Evolutionary conservation across 805 yeast genomes (phyloP).

Genomic region (Starmerella floricola): DNA sequence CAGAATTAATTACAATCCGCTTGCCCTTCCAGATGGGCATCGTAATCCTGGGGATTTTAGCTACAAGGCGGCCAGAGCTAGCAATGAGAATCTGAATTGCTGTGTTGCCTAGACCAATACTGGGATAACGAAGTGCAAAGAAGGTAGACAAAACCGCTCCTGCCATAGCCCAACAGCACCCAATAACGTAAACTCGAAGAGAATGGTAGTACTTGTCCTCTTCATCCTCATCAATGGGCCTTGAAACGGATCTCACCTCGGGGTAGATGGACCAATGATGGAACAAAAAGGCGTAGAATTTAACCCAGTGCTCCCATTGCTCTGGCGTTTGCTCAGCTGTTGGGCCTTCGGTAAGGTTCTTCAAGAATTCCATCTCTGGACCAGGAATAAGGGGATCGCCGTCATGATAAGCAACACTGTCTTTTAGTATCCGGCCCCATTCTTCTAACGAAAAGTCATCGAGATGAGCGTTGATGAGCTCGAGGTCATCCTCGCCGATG

Average conservation of each 20-base stretch:
- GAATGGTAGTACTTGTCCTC: slow-evolving; percentile 36
- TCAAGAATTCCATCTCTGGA: slow-evolving; percentile 30
- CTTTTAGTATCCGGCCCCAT: slow-evolving; percentile 33
- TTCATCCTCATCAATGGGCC: slow-evolving; percentile 39
- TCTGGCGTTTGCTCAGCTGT: slow-evolving; percentile 15
- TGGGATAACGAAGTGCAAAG: slow-evolving; percentile 47
- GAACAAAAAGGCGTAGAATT: slow-evolving; percentile 35
- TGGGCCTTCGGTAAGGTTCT: slow-evolving; percentile 22
- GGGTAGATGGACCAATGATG: slow-evolving; percentile 44
- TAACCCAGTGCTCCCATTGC: slow-evolving; percentile 12
- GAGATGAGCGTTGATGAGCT: slow-evolving; percentile 12
- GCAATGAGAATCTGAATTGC: slow-evolving; percentile 49
- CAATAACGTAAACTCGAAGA: slow-evolving; percentile 40
- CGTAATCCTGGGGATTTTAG: slow-evolving; percentile 13
- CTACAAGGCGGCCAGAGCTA: slow-evolving; percentile 43
- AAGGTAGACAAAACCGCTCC: slow-evolving; percentile 48
- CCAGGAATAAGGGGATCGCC: slow-evolving; percentile 40
- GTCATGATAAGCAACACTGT: slow-evolving; percentile 33
- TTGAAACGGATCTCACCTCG: slow-evolving; percentile 48
- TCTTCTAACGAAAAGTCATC: slow-evolving; percentile 29
- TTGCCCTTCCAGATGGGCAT: slow-evolving; percentile 5
- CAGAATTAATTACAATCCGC: slow-evolving; percentile 36
- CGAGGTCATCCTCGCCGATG: slow-evolving; percentile 16
- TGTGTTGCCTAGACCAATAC: slow-evolving; percentile 37
- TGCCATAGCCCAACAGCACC: slow-evolving; percentile 39